Percentiles rank a stretch among this genome's conserved stretches.
Conservation (phyloP, 129 eudicot genomes). For the Flaveria brownii region DNA sequence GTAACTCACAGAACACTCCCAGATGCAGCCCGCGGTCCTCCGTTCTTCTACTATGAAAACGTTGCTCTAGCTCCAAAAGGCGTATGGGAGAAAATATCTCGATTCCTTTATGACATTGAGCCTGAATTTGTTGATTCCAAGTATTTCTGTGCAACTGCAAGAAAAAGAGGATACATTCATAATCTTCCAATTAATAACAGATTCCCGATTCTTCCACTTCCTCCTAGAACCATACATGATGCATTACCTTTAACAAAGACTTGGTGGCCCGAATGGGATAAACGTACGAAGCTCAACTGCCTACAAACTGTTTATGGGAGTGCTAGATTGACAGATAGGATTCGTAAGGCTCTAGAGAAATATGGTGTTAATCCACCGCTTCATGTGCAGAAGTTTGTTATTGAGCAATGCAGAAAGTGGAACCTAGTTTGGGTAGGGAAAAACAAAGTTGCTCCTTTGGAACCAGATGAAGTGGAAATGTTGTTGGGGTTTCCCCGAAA, state of each 20-base stretch:
- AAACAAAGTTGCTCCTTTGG: conserved; percentile 80
- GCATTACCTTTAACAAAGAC: conserved; percentile 69
- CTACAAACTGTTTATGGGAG: conserved; percentile 71
- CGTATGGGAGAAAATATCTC: conserved; percentile 80
- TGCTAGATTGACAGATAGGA: conserved; percentile 60
- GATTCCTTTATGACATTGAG: conserved; percentile 61
- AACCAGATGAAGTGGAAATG: conserved; percentile 84
- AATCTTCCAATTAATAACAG: conserved; percentile 72
- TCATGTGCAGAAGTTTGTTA: conserved; percentile 50
- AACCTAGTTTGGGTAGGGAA: conserved; percentile 93
- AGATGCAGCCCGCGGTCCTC: conserved; percentile 60
- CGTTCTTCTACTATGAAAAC: conserved; percentile 83
- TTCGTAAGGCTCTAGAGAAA: conserved; percentile 66
- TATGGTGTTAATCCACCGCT: conserved; percentile 52
- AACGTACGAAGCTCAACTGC: conserved; percentile 71
- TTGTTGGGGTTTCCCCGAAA: conserved; percentile 82
- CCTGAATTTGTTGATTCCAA: conserved; percentile 94
- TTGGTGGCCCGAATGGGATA: conserved; percentile 97
- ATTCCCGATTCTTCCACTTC: conserved; percentile 66
- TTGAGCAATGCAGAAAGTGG: conserved; percentile 80
- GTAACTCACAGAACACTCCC: conserved; percentile 52
- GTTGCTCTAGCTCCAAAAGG: conserved; percentile 96
- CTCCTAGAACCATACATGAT: conserved; percentile 61
- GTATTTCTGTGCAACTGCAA: conserved; percentile 70
- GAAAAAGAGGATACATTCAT: conserved; percentile 86